These are phyloP conservation scores for Casuarina cunninghamiana DNA, from an alignment of 306 rosid species.

Conservation along the genomic window DNA sequence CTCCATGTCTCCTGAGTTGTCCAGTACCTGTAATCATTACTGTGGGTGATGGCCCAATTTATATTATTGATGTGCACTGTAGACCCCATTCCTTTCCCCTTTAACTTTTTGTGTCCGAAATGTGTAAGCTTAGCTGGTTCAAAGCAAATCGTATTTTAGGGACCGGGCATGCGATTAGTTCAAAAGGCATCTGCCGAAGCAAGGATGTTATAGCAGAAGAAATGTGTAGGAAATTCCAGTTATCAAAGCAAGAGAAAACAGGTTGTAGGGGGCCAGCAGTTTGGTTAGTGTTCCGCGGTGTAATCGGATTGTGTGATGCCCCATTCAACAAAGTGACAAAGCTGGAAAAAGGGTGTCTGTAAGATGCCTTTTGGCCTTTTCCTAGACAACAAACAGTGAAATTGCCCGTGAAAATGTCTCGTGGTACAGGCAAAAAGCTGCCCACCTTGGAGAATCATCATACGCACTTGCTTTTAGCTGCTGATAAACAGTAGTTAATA, in stretches of 20 bases:
- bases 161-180: no score
- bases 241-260: slow-evolving; percentile 13
- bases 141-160: no score
- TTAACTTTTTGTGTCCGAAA: neutral
- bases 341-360: slow-evolving; percentile 37
- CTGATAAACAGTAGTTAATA: slow-evolving; percentile 4
- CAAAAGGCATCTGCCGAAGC: slow-evolving; percentile 16
- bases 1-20: slow-evolving; percentile 45
- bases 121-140: neutral
- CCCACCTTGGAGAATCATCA: slow-evolving; percentile 58
- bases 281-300: slow-evolving; percentile 1
- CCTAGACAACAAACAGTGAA: slow-evolving; percentile 54
- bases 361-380: slow-evolving; percentile 39
- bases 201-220: no score
- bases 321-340: slow-evolving; percentile 48
- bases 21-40: slow-evolving; percentile 38
- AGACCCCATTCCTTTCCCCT: slow-evolving; percentile 16
- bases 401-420: slow-evolving; percentile 67
- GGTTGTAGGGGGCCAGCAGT: slow-evolving; percentile 6
- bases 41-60: slow-evolving; percentile 33
- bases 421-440: slow-evolving; percentile 57
- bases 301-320: slow-evolving; percentile 12
- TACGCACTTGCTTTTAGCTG: slow-evolving; percentile 34
- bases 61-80: slow-evolving; percentile 39
- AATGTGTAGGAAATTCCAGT: neutral